These are phyloP conservation scores for Sugiyamaella smithiae DNA, from an alignment of 805 yeast genomes.

Conservation along the genomic window DNA sequence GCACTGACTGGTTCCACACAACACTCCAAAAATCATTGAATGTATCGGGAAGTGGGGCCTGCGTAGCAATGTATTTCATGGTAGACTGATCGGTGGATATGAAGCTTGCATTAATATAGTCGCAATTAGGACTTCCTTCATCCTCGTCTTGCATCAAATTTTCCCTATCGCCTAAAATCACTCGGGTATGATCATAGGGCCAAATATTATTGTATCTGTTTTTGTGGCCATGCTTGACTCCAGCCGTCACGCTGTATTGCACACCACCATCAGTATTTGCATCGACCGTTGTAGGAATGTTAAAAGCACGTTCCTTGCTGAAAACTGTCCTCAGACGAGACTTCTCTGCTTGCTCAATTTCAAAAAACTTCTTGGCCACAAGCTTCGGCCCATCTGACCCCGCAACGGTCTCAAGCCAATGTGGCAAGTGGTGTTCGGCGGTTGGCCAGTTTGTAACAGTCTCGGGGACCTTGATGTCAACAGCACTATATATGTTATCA, in stretches of 20 bases:
- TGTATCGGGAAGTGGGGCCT: slow-evolving; percentile 82
- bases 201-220: slow-evolving; percentile 87
- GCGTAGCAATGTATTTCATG: slow-evolving; percentile 77
- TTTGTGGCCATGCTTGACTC: slow-evolving; percentile 76
- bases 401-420: slow-evolving; percentile 48
- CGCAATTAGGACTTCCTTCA: slow-evolving; percentile 33
- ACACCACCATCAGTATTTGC: slow-evolving; percentile 24
- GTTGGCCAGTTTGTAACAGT: background rate
- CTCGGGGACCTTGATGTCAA: slow-evolving; percentile 8
- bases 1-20: slow-evolving; percentile 60
- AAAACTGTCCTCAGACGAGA: slow-evolving; percentile 55
- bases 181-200: slow-evolving; percentile 84
- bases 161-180: slow-evolving; percentile 43
- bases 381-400: slow-evolving; percentile 39
- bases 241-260: slow-evolving; percentile 57
- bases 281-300: slow-evolving; percentile 5
- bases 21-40: slow-evolving; percentile 84
- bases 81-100: slow-evolving; percentile 40
- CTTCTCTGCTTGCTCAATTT: slow-evolving; percentile 67
- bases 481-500: slow-evolving; percentile 29
- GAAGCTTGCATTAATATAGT: slow-evolving; percentile 86
- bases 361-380: slow-evolving; percentile 54
- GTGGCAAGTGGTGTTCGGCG: slow-evolving; percentile 40
- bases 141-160: slow-evolving; percentile 12
- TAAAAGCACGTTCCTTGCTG: slow-evolving; percentile 20